Percentiles rank a stretch among this genome's conserved stretches.
These are phyloP conservation scores for Ophiocordyceps camponoti-rufipedis DNA, from an alignment of 2,329 filamentous ascomycete species.

Conservation along the genomic window DNA sequence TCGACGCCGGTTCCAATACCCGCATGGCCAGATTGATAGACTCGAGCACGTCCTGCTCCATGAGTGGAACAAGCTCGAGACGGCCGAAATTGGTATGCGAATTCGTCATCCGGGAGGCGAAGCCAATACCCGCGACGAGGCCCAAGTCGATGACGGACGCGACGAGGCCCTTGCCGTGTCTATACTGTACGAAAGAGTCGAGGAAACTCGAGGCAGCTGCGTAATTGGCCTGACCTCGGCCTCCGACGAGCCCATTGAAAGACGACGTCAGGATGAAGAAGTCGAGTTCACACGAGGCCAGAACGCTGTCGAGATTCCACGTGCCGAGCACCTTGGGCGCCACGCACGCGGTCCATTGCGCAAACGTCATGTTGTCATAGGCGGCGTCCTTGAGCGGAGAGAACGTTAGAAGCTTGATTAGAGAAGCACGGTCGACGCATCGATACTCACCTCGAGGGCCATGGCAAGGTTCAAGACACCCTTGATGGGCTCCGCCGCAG, in stretches of 20 bases:
- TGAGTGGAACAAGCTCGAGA: no score
- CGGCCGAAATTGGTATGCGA: no score
- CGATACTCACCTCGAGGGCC: not conserved
- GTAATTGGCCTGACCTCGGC: conserved; percentile 15
- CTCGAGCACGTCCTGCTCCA: not conserved
- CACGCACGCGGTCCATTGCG: conserved; percentile 8
- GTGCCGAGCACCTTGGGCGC: conserved; percentile 14
- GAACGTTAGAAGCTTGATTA: no score
- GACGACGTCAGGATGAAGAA: conserved; percentile 15
- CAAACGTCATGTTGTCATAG: conserved; percentile 2
- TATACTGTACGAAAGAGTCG: conserved; percentile 9
- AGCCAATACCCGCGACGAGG: not conserved
- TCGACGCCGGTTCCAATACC: no score
- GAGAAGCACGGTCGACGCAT: no score
- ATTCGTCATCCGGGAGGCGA: no score
- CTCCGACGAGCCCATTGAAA: conserved; percentile 8
- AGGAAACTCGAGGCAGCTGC: conserved; percentile 9
- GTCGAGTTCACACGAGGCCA: conserved; percentile 4
- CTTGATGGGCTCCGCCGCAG: not conserved
- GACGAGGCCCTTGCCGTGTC: conserved; percentile 1
- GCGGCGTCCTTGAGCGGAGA: not conserved
- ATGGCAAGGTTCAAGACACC: not conserved
- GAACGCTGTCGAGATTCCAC: conserved; percentile 13
- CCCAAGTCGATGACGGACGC: conserved; percentile 3
- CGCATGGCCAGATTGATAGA: not conserved